Percentiles rank a stretch among this genome's conserved stretches.
Evolutionary conservation across 2,329 filamentous ascomycete species (phyloP).

Genomic region (Bipolaris oryzae): DNA sequence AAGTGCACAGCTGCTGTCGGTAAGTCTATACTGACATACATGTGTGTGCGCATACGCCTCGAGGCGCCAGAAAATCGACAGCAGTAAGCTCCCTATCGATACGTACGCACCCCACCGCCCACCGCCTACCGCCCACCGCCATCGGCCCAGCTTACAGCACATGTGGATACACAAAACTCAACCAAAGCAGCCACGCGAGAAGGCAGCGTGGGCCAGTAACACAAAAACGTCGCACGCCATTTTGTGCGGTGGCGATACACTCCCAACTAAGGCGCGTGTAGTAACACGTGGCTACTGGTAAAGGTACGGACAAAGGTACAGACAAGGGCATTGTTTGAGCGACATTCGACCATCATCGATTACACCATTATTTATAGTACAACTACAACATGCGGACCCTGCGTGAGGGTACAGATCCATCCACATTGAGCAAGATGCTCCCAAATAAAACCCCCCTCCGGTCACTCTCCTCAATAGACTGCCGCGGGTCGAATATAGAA

Average conservation of each 20-base stretch:
- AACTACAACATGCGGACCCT: conserved; percentile 21
- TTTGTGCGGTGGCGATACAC: neutral
- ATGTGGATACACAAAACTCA: neutral
- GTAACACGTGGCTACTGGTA: conserved; percentile 8
- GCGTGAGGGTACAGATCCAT: conserved; percentile 17
- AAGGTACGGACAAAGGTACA: neutral
- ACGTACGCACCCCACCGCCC: neutral
- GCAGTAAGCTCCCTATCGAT: conserved; percentile 2
- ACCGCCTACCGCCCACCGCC: neutral
- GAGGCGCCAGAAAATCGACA: neutral
- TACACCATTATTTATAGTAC: conserved; percentile 39
- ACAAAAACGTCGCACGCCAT: neutral
- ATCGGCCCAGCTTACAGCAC: neutral
- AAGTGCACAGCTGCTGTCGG: neutral
- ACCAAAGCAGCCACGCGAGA: conserved; percentile 13
- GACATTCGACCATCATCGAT: conserved; percentile 30
- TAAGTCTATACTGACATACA: too few relatives aligned
- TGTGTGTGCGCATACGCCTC: neutral
- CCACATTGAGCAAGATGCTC: conserved; percentile 21
- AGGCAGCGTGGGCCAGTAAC: conserved; percentile 13
- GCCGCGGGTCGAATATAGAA: neutral
- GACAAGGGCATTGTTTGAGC: conserved; percentile 14
- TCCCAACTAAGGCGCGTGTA: conserved; percentile 1
- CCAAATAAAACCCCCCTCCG: neutral
- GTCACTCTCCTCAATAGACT: neutral